A percentile compares a stretch with the other conserved stretches of the same genome.
phyloP scores from a whole-genome alignment of 805 yeast species.

The Brettanomyces bruxellensis region DNA sequence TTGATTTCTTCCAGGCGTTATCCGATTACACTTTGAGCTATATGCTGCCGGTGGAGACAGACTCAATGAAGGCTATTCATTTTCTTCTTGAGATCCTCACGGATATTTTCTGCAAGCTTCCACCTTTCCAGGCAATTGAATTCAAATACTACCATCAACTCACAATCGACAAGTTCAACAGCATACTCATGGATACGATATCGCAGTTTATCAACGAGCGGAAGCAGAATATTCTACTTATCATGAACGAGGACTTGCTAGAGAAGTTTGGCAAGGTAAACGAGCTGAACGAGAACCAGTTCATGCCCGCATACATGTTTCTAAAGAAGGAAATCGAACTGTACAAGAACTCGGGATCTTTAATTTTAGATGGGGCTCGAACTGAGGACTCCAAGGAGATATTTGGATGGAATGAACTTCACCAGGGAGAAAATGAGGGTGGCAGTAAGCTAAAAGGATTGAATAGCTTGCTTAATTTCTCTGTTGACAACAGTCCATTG shows the following conservation, averaged over 20 bases:
- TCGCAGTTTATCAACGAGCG: slow-evolving; percentile 21
- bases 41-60: slow-evolving; percentile 60
- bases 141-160: slow-evolving; percentile 35
- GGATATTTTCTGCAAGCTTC: slow-evolving; percentile 50
- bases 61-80: slow-evolving; percentile 43
- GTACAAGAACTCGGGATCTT: slow-evolving; percentile 16
- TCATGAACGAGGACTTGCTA: slow-evolving; percentile 26
- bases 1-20: slow-evolving; percentile 61
- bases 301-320: slow-evolving; percentile 16
- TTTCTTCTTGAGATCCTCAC: slow-evolving; percentile 56
- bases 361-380: slow-evolving; percentile 5
- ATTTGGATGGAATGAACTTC: too few relatives aligned
- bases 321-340: slow-evolving; percentile 19
- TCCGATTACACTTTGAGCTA: slow-evolving; percentile 68
- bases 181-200: slow-evolving; percentile 20
- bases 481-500: slow-evolving; percentile 22
- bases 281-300: slow-evolving; percentile 21
- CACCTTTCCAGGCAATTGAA: slow-evolving; percentile 52
- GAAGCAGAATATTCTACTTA: slow-evolving; percentile 23
- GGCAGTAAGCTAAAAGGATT: slow-evolving; percentile 17
- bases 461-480: slow-evolving; percentile 21
- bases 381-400: neutral
- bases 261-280: slow-evolving; percentile 20
- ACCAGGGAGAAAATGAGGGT: neutral
- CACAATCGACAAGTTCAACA: slow-evolving; percentile 25